These are phyloP conservation scores for Orobanche coerulescens DNA, from an alignment of 257 asterid genomes.

Conservation along the genomic window DNA sequence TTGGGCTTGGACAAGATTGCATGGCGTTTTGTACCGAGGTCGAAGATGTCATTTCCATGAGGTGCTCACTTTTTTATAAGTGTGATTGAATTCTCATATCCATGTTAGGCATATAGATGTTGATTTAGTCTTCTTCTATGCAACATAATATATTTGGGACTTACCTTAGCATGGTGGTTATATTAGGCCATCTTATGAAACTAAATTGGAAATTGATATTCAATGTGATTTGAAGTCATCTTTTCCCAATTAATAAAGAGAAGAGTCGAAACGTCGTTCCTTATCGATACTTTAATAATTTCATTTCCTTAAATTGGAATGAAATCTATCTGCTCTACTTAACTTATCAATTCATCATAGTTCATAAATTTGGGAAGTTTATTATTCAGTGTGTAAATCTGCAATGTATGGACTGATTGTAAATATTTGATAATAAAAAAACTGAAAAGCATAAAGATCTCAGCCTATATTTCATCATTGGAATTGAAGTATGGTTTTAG, in stretches of 20 bases:
- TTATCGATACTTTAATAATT: slow-evolving; percentile 1
- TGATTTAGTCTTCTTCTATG: neutral
- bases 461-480: neutral
- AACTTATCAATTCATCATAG: neutral
- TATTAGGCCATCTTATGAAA: neutral
- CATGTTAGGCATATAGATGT: neutral
- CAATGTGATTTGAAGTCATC: neutral
- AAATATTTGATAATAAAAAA: neutral
- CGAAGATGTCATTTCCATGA: slow-evolving; percentile 98
- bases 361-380: neutral
- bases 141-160: neutral
- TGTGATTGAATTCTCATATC: neutral
- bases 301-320: slow-evolving; percentile 14
- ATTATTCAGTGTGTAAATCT: neutral
- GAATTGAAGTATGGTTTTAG: neutral
- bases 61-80: slow-evolving; percentile 32
- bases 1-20: slow-evolving; percentile 99
- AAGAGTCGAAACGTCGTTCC: neutral
- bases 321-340: neutral
- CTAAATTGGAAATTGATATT: neutral
- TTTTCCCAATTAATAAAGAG: neutral
- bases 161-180: neutral
- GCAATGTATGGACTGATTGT: neutral
- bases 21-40: slow-evolving; percentile 95
- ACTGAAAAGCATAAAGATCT: neutral